Conservation (phyloP, 805 yeast genomes). For the Kodamaea kaohsiungensis region DNA sequence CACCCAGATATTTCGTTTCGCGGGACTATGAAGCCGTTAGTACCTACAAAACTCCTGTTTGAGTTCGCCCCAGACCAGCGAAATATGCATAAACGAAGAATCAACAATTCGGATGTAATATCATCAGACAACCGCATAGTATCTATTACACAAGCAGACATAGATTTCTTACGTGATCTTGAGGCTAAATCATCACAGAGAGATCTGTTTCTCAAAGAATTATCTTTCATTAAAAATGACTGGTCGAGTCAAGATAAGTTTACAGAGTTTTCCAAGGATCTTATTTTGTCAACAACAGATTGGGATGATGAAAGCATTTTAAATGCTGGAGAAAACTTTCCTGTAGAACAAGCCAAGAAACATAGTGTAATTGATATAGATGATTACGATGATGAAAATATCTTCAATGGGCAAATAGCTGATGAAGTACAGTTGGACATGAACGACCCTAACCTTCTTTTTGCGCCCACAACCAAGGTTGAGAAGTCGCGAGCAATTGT, state of each 20-base stretch:
- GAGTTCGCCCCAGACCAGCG: constrained; percentile 67
- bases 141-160: constrained; percentile 32
- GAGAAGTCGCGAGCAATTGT: constrained; percentile 34
- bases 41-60: constrained; percentile 59
- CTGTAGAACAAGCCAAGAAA: neutral
- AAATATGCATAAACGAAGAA: constrained; percentile 46
- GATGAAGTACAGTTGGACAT: constrained; percentile 60
- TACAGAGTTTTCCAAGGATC: constrained; percentile 49
- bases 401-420: constrained; percentile 67
- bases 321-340: constrained; percentile 41
- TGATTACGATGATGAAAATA: constrained; percentile 57
- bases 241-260: constrained; percentile 40
- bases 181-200: constrained; percentile 17
- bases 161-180: constrained; percentile 31
- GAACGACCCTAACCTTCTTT: constrained; percentile 78
- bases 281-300: constrained; percentile 68
- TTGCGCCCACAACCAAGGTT: constrained; percentile 48
- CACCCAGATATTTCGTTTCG: constrained; percentile 45
- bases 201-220: constrained; percentile 21
- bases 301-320: constrained; percentile 74
- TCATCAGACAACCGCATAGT: constrained; percentile 13
- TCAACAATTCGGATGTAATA: constrained; percentile 1
- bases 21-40: constrained; percentile 41
- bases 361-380: constrained; percentile 15
- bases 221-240: constrained; percentile 34